Percentiles rank a stretch among this genome's conserved stretches.
Evolutionary conservation across 345 rosid species (phyloP).

Genomic region (Durio zibethinus): DNA sequence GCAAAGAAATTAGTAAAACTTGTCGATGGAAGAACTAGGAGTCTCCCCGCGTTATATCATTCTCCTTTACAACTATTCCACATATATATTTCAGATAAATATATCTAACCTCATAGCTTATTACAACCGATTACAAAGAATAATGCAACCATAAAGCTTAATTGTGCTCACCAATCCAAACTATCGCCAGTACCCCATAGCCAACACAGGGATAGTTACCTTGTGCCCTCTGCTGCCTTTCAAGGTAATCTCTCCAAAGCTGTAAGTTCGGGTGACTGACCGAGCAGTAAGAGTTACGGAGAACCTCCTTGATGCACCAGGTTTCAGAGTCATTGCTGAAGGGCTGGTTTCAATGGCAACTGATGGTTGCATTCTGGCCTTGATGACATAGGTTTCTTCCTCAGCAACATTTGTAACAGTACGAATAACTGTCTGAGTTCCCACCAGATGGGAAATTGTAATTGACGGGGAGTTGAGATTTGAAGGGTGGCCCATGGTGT

Average conservation of each 20-base stretch:
- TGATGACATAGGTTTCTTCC: constrained; percentile 82
- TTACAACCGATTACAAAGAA: constrained; percentile 59
- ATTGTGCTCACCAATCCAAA: constrained; percentile 10
- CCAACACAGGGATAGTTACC: constrained; percentile 82
- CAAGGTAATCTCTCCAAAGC: constrained; percentile 77
- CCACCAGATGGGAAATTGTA: constrained; percentile 71
- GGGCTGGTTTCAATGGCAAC: constrained; percentile 79
- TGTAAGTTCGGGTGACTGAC: constrained; percentile 62
- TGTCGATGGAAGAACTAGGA: constrained; percentile 33
- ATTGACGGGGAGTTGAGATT: constrained; percentile 92
- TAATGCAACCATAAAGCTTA: constrained; percentile 37
- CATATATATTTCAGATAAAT: constrained; percentile 22
- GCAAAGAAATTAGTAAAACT: constrained; percentile 36
- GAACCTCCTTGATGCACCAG: constrained; percentile 65
- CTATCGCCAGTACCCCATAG: constrained; percentile 70
- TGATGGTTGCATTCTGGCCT: constrained; percentile 79
- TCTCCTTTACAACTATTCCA: constrained; percentile 41
- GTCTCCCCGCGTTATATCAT: constrained; percentile 24
- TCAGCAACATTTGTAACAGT: constrained; percentile 81
- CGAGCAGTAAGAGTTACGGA: constrained; percentile 63
- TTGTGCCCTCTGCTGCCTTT: constrained; percentile 96
- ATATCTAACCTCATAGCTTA: constrained; percentile 43
- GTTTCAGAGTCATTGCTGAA: constrained; percentile 76
- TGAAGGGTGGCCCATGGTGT: constrained; percentile 67
- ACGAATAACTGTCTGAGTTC: constrained; percentile 60